Evolutionary conservation across 305 asterid genomes (phyloP).

Genomic region (Fraxinus velutina): DNA sequence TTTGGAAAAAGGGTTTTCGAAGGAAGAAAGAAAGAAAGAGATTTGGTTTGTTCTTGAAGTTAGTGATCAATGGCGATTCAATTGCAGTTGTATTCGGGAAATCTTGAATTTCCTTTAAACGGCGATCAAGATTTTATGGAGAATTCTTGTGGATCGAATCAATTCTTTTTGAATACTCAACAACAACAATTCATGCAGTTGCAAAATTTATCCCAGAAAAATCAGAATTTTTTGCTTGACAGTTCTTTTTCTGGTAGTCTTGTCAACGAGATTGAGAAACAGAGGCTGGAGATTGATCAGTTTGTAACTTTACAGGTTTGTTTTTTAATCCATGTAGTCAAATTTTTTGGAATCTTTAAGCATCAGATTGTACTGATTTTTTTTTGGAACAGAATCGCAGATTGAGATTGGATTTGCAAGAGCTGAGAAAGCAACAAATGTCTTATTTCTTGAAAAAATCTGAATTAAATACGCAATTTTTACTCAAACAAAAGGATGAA

Average conservation of each 20-base stretch:
- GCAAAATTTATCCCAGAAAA: conserved; percentile 9
- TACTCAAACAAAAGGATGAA: conserved; percentile 50
- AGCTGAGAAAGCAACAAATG: conserved; percentile 46
- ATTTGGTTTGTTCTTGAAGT: not conserved
- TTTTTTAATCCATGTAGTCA: not conserved
- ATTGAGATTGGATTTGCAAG: conserved; percentile 47
- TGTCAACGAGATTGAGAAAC: conserved; percentile 36
- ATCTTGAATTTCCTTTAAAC: conserved; percentile 29
- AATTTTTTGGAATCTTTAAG: not conserved
- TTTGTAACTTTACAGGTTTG: conserved; percentile 46
- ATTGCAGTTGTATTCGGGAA: conserved; percentile 41
- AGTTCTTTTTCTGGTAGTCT: conserved; percentile 20
- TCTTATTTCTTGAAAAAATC: conserved; percentile 32
- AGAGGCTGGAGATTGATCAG: conserved; percentile 44
- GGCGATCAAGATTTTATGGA: conserved; percentile 23
- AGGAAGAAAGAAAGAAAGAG: not conserved
- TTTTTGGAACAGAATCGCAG: conserved; percentile 47
- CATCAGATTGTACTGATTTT: not conserved
- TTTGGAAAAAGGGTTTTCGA: not conserved
- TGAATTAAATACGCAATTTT: conserved; percentile 35
- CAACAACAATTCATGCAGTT: conserved; percentile 23
- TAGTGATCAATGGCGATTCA: conserved; percentile 39
- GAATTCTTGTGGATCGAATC: conserved; percentile 24
- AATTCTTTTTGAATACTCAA: conserved; percentile 17
- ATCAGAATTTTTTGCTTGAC: not conserved